phyloP scores from a whole-genome alignment of 352 stramenopile species.

The Globisporangium emineosum region DNA sequence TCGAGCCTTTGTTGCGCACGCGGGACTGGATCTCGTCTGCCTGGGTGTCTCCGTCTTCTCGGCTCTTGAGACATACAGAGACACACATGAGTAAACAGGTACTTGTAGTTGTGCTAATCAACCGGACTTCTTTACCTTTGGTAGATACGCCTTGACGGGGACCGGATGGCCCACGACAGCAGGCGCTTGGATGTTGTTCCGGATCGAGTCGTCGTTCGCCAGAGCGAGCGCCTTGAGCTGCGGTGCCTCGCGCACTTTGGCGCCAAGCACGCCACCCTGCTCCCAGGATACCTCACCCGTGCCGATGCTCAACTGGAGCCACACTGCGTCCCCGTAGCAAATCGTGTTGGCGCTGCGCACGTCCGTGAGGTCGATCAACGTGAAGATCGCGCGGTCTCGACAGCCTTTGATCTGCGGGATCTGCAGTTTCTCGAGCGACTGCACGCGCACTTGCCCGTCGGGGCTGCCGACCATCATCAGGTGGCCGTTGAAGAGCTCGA shows the following conservation, averaged over 20 bases:
- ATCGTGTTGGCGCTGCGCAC: conserved; percentile 63
- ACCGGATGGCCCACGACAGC: conserved; percentile 52
- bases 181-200: conserved; percentile 43
- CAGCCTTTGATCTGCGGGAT: conserved; percentile 42
- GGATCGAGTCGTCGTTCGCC: conserved; percentile 41
- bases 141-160: conserved; percentile 62
- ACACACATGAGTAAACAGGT: not conserved
- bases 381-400: conserved; percentile 65
- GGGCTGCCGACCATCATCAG: conserved; percentile 64
- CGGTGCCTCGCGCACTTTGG: conserved; percentile 69
- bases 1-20: conserved; percentile 69
- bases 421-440: conserved; percentile 60
- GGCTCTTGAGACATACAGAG: conserved; percentile 26
- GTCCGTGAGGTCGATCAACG: conserved; percentile 61
- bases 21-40: conserved; percentile 79
- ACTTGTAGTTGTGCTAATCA: not conserved
- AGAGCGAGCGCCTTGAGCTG: conserved; percentile 65
- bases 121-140: conserved; percentile 38
- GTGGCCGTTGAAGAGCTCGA: conserved; percentile 77
- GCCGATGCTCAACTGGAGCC: conserved; percentile 68
- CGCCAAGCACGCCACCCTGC: conserved; percentile 65
- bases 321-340: conserved; percentile 73
- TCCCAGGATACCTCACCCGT: conserved; percentile 69
- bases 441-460: conserved; percentile 57
- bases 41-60: conserved; percentile 68